Base-by-base conservation (phyloP, 2,329 filamentous ascomycete species). In the Rhytidhysteron rufulum region DNA sequence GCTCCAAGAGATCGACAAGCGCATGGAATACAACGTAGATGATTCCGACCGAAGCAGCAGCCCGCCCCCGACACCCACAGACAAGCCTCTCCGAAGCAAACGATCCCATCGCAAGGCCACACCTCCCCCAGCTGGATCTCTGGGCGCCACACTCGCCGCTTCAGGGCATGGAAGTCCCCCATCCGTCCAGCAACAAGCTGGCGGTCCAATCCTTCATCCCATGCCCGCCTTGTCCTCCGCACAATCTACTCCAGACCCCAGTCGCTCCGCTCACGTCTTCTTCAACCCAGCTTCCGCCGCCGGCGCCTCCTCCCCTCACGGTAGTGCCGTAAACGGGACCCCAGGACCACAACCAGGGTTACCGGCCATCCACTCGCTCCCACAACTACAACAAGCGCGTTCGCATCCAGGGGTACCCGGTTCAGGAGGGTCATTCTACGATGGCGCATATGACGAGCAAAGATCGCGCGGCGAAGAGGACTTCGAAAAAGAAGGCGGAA, bases 21-120 rank as follows among this genome's bases (percentile, higher is more conserved):
- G 69, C 33, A 72, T 73, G 68, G 69, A 72, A 24, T 62, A 64
- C 50, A 72, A 70, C 43, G 56, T 68, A 24, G 71, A 73, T 42
- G 69, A 90, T 61, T 88, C 85, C 8, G 86, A 90, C 54, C 83
- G 84, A 54, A 88, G 83, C 60, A 85, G 83, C 5, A 88, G 83
- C 57, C 85, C 85, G n/a, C 85, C 85, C 18, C 85, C 85, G 31
- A 88, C 86, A 54, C 85, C 85, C 24, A 84, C 87, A 65, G 85
- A 88, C 57, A 88, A 88, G 65, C 85, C 85, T 21, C 70, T 88
- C 48, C 79, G 85, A 22, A 82, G 79, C 47, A 89, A 89, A 71
- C 78, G 85, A 39, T 82, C 82, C 44, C 82, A 87, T 55, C 71
- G 83, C 39, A 61, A 65, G 40, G 60, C 54, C 30, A 61, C 62